Percentiles rank a stretch among this genome's conserved stretches.
Evolutionary conservation across 2,329 filamentous ascomycete genomes (phyloP).

Genomic region (Cladosporium phlei): DNA sequence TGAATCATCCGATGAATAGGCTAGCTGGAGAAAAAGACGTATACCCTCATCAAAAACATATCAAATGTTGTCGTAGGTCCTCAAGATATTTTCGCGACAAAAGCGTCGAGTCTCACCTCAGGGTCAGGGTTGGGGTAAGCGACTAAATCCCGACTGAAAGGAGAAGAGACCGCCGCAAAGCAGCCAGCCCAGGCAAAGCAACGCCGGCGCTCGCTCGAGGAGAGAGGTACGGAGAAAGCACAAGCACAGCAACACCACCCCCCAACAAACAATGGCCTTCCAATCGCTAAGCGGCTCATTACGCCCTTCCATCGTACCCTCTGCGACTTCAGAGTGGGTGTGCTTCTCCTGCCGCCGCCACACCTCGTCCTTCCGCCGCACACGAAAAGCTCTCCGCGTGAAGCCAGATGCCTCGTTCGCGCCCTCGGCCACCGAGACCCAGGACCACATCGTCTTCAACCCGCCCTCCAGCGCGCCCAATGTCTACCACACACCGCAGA

Average conservation of each 20-base stretch:
- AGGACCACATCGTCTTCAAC: slow-evolving; percentile 60
- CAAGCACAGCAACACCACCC: slow-evolving; percentile 5
- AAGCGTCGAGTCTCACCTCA: too few species aligned
- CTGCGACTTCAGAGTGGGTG: slow-evolving; percentile 22
- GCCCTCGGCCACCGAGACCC: slow-evolving; percentile 30
- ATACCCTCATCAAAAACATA: too few species aligned
- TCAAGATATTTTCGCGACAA: too few species aligned
- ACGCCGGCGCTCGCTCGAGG: too few species aligned
- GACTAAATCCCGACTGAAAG: too few species aligned
- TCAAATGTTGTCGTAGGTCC: too few species aligned
- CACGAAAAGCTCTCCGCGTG: slow-evolving; percentile 43
- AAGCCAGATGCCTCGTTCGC: slow-evolving; percentile 43
- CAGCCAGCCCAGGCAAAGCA: too few species aligned
- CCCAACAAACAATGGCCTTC: slow-evolving; percentile 13
- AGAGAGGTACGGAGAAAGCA: too few species aligned
- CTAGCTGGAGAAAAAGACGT: too few species aligned
- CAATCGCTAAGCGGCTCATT: slow-evolving; percentile 12
- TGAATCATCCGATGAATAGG: too few species aligned
- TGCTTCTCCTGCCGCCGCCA: slow-evolving; percentile 34
- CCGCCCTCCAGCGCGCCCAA: slow-evolving; percentile 60
- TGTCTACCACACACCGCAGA: slow-evolving; percentile 59
- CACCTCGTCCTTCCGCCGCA: slow-evolving; percentile 43
- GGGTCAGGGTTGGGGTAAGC: too few species aligned
- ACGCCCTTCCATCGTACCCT: slow-evolving; percentile 21
- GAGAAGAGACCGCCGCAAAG: too few species aligned